Percentiles rank a stretch among this genome's conserved stretches.
phyloP scores from a whole-genome alignment of 2,329 filamentous ascomycete genomes.

The Claviceps monticola region DNA sequence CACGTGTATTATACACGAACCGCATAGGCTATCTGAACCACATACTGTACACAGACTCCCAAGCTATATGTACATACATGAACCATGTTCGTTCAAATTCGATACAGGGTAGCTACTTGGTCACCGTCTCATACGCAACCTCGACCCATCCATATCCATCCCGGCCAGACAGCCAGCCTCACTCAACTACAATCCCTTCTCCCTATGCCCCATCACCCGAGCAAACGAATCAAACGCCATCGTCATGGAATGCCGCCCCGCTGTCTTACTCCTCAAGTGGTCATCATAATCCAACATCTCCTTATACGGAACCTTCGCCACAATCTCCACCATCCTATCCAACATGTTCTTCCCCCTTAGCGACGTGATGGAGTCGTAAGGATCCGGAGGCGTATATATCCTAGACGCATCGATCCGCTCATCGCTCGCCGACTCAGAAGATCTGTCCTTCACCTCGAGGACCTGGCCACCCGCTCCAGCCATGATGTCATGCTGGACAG shows the following conservation, averaged over 20 bases:
- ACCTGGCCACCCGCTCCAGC: constrained; percentile 60
- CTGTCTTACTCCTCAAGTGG: constrained; percentile 76
- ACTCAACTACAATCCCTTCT: constrained; percentile 28
- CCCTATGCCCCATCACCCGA: constrained; percentile 37
- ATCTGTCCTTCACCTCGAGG: constrained; percentile 50
- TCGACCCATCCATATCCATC: too few relatives aligned
- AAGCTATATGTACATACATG: too few relatives aligned
- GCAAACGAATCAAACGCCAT: constrained; percentile 47
- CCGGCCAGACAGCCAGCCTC: too few relatives aligned
- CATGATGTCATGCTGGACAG: constrained; percentile 70
- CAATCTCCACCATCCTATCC: constrained; percentile 48
- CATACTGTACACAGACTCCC: too few relatives aligned
- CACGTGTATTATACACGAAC: too few relatives aligned
- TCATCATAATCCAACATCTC: constrained; percentile 95
- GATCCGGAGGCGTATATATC: constrained; percentile 82
- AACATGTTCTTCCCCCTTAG: constrained; percentile 35
- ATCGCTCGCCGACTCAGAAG: constrained; percentile 23
- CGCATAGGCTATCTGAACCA: too few relatives aligned
- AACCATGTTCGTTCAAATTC: too few relatives aligned
- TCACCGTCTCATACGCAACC: too few relatives aligned
- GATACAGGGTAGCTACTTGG: too few relatives aligned
- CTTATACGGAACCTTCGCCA: constrained; percentile 79
- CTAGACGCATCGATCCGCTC: constrained; percentile 50
- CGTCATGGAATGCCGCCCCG: constrained; percentile 53
- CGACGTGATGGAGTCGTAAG: constrained; percentile 52